Evolutionary conservation across 2,329 filamentous ascomycete genomes (phyloP), one percentile per base, ranked within the genome.

Genomic region (Teratosphaeria epicoccoides): DNA sequence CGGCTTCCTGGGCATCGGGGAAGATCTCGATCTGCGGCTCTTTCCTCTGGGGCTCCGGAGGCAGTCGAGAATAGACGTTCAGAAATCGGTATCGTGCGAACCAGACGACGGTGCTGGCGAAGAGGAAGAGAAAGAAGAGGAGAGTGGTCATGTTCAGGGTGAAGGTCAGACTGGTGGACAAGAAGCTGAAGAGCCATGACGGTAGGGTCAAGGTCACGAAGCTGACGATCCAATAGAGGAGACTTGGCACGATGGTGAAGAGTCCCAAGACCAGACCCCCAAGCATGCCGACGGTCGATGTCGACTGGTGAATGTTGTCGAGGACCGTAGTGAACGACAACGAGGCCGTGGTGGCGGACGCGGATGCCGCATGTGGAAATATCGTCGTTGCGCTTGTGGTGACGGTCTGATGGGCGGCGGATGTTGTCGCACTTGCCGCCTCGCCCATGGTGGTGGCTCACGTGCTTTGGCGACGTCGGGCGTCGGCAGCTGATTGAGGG

Each of bases 141-240:
- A 98, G 71, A 17, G 93, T 98, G 20, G 91, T 97, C 61, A 93
- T 91, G 68, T 97, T 97, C 90, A 98, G 94, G 10, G 93, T 98
- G 65, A 98, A 88, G 0, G 93, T 98, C 74, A 95, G 75, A 69
- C 87, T 96, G 57, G 88, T 91, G 5, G 89, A 95, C 65, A 95
- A 88, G 56, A 95, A 76, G 5, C 83, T 87, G 68, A 95, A 98
- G 17, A 97, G 79, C 70, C 93, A 82, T 67, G 88, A 88, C 43
- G 93, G 93, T 53, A 96, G 69, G 14, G 88, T 94, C 59, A 97
- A 89, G 24, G 91, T 95, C 17, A 84, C 80, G 63, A 95, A 86
- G 55, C 86, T 88, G 60, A 95, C 81, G 50, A 83, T 70, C 83
- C 87, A 95, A 71, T 93, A 94, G 49, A 84, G 68, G 29, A 79